A percentile compares a stretch with the other conserved stretches of the same genome.
These are phyloP conservation scores for Oidiodendron maius DNA, from an alignment of 495 filamentous ascomycete species.

Conservation along the genomic window DNA sequence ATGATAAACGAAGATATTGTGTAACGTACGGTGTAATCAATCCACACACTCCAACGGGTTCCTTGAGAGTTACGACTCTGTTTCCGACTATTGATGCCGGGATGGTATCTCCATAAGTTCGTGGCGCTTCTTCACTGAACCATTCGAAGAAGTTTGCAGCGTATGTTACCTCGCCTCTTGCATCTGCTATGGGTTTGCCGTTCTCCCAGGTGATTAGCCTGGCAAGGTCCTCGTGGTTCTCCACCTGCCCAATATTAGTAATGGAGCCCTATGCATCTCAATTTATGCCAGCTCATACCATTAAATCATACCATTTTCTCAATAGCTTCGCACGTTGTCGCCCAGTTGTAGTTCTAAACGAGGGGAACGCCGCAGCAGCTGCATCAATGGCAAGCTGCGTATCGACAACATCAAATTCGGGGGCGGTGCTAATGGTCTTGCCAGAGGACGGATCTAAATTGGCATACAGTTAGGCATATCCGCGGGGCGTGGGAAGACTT, in stretches of 20 bases:
- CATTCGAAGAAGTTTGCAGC: constrained; percentile 77
- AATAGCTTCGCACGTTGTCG: constrained; percentile 80
- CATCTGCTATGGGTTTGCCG: constrained; percentile 68
- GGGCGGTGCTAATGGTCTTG: constrained; percentile 72
- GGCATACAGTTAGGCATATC: constrained; percentile 3
- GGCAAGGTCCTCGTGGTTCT: constrained; percentile 82
- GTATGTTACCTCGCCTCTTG: constrained; percentile 67
- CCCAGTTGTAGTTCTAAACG: constrained; percentile 57
- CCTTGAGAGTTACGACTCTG: constrained; percentile 71
- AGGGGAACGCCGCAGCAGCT: constrained; percentile 59
- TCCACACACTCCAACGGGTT: constrained; percentile 90
- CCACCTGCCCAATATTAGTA: constrained; percentile 43
- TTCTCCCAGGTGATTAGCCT: constrained; percentile 85
- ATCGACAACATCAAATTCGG: constrained; percentile 72
- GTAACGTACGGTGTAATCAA: constrained; percentile 70
- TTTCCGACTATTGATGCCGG: constrained; percentile 61
- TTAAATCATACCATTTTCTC: constrained; percentile 53
- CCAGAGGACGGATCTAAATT: constrained; percentile 70
- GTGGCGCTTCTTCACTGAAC: constrained; percentile 73
- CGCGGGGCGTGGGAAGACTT: neutral
- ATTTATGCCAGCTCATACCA: neutral
- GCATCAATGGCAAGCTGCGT: constrained; percentile 72
- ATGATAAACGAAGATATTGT: no score
- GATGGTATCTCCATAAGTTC: constrained; percentile 72
- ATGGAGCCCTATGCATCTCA: neutral